phyloP scores from a whole-genome alignment of 2,329 filamentous ascomycete genomes.

The Colletotrichum acutatum region DNA sequence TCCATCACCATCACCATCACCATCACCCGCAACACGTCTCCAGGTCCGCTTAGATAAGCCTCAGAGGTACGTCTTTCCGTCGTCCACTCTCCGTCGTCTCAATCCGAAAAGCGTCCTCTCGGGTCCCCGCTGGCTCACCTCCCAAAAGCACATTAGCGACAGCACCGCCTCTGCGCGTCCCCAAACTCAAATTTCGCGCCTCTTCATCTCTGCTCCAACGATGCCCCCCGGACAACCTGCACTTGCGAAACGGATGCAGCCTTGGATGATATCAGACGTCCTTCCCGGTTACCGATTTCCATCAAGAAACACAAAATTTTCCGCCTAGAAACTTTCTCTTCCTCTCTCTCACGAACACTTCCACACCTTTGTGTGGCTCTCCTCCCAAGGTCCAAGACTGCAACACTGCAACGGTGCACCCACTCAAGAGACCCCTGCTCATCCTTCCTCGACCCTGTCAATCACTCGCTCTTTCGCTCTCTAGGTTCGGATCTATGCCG shows the following conservation, averaged over 20 bases:
- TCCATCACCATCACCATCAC: not conserved
- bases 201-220: constrained; percentile 21
- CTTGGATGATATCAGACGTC: constrained; percentile 8
- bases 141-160: constrained; percentile 4
- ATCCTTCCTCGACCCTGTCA: not conserved
- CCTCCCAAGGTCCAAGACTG: too few relatives aligned
- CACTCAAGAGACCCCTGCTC: not conserved
- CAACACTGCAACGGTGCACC: too few relatives aligned
- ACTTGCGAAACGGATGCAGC: constrained; percentile 24
- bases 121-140: not conserved
- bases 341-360: not conserved
- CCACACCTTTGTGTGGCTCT: not conserved
- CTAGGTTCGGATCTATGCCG: constrained; percentile 13
- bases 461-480: not conserved
- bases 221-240: constrained; percentile 13
- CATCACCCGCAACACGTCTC: too few relatives aligned
- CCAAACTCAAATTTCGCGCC: constrained; percentile 20
- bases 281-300: not conserved
- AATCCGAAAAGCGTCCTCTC: too few relatives aligned
- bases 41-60: not conserved
- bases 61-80: not conserved
- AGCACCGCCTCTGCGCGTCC: not conserved
- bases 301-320: constrained; percentile 15
- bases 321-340: constrained; percentile 7
- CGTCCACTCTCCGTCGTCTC: not conserved